A percentile compares a stretch with the other conserved stretches of the same genome.
Evolutionary conservation across 805 yeast species (phyloP).

Genomic region (Candida maltosa): DNA sequence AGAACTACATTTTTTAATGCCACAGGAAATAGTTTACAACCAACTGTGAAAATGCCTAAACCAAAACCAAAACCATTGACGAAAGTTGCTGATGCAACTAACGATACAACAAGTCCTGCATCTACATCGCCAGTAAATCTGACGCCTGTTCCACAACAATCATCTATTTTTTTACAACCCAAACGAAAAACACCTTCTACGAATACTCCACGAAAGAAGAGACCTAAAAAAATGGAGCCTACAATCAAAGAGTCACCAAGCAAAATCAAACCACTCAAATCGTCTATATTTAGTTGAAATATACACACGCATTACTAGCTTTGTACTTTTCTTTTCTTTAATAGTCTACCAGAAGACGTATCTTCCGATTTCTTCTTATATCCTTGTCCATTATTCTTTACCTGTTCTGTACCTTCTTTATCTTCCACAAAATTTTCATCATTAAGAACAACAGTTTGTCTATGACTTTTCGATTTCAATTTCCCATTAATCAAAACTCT

Average conservation of each 20-base stretch:
- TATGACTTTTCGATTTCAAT: conserved; percentile 68
- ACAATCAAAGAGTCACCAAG: conserved; percentile 9
- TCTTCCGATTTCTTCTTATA: conserved; percentile 21
- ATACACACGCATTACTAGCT: no score
- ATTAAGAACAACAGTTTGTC: conserved; percentile 67
- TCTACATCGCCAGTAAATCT: neutral
- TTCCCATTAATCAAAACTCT: conserved; percentile 71
- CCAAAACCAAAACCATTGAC: conserved; percentile 5
- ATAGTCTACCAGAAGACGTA: conserved; percentile 20
- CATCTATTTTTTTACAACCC: conserved; percentile 10
- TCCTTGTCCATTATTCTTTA: conserved; percentile 13
- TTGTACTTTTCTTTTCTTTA: conserved; percentile 16
- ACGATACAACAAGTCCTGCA: no score
- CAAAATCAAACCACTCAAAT: conserved; percentile 20
- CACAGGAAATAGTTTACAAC: neutral
- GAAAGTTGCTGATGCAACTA: no score
- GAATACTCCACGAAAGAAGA: neutral
- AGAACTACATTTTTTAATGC: conserved; percentile 4
- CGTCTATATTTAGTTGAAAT: conserved; percentile 27
- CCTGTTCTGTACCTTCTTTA: conserved; percentile 12
- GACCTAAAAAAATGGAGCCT: conserved; percentile 6
- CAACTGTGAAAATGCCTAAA: neutral
- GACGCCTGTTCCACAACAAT: neutral
- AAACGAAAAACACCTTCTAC: conserved; percentile 5
- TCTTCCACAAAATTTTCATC: conserved; percentile 35